phyloP scores from a whole-genome alignment of 2,329 filamentous ascomycete genomes.

The Apiospora koreana region DNA sequence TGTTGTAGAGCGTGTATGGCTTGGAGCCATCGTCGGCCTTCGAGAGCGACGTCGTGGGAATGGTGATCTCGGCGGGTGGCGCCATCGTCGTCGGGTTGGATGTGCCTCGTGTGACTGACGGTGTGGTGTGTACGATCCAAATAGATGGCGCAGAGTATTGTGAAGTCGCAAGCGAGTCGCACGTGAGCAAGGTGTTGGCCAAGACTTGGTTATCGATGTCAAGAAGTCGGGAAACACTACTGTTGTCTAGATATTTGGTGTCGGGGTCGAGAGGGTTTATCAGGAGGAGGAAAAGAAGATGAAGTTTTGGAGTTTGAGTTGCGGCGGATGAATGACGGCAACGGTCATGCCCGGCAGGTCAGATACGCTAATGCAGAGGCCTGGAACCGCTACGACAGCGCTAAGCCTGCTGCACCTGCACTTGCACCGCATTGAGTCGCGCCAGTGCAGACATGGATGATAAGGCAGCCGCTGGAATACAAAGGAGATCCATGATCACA shows the following conservation, averaged over 20 bases:
- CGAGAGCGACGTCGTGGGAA: slow-evolving; percentile 64
- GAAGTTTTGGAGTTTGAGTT: not conserved
- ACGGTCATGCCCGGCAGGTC: not conserved
- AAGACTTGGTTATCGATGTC: not conserved
- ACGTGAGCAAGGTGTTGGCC: too few relatives aligned
- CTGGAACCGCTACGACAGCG: not conserved
- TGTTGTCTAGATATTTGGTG: not conserved
- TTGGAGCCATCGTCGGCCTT: slow-evolving; percentile 54
- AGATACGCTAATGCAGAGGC: not conserved
- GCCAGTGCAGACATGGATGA: too few relatives aligned
- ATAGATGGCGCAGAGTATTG: not conserved
- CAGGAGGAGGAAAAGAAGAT: not conserved
- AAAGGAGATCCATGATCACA: too few relatives aligned
- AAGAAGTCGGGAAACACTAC: too few relatives aligned
- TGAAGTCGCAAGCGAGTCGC: not conserved
- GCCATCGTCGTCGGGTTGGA: slow-evolving; percentile 47
- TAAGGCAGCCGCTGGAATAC: slow-evolving; percentile 3
- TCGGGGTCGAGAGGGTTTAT: not conserved
- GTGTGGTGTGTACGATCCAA: not conserved
- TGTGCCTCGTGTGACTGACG: not conserved
- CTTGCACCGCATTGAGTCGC: not conserved
- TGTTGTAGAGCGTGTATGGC: slow-evolving; percentile 76
- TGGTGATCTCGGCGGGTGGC: slow-evolving; percentile 66
- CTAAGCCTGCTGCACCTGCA: not conserved
- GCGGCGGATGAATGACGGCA: not conserved